Percentiles rank a stretch among this genome's conserved stretches.
phyloP scores from a whole-genome alignment of 345 rosid species.

The Schrenkiella parvula region DNA sequence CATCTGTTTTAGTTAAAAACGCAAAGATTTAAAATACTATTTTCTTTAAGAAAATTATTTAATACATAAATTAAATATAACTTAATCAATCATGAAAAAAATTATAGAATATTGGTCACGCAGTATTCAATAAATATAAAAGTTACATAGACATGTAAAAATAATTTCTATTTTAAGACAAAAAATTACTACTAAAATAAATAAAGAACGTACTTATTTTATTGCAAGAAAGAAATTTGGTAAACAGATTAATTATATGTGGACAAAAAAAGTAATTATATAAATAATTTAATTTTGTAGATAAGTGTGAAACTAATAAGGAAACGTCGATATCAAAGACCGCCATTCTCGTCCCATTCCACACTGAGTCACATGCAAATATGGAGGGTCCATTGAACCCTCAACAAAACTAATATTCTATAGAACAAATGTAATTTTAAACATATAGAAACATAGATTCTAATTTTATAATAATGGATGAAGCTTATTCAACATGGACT shows the following conservation, averaged over 20 bases:
- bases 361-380: conserved; percentile 36
- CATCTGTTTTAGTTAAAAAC: too few relatives aligned
- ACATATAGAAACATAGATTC: conserved; percentile 12
- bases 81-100: too few relatives aligned
- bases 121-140: too few relatives aligned
- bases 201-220: too few relatives aligned
- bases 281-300: background rate
- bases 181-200: too few relatives aligned
- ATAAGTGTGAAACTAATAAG: conserved; percentile 21
- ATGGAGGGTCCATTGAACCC: conserved; percentile 38
- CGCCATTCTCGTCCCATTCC: conserved; percentile 30
- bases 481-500: conserved; percentile 30
- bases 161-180: too few relatives aligned
- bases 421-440: conserved; percentile 10
- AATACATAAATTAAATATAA: too few relatives aligned
- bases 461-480: conserved; percentile 1
- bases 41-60: too few relatives aligned
- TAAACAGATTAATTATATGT: background rate
- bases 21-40: too few relatives aligned
- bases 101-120: too few relatives aligned
- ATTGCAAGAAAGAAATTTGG: background rate
- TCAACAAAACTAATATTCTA: conserved; percentile 29
- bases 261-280: too few relatives aligned
- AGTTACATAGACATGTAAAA: too few relatives aligned
- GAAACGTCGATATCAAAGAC: conserved; percentile 29